phyloP scores from a whole-genome alignment of 139 green algal genomes.

The Picochlorum sp. region DNA sequence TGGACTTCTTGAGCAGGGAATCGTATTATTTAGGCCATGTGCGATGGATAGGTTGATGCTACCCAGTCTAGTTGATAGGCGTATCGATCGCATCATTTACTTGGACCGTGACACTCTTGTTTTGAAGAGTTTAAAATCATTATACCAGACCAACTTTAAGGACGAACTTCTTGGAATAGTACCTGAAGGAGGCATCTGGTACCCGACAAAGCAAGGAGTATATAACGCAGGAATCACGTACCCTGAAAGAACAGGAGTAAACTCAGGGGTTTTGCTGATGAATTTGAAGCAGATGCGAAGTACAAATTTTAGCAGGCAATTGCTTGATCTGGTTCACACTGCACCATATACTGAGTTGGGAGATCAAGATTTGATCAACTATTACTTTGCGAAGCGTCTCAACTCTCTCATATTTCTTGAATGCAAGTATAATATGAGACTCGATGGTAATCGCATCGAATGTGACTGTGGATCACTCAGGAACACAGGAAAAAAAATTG shows the following conservation, averaged over 20 bases:
- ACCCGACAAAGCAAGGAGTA: not conserved
- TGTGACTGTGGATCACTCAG: not conserved
- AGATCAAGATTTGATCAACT: not conserved
- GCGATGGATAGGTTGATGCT: not conserved
- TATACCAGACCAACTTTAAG: not conserved
- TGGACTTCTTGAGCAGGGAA: not conserved
- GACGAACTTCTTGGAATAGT: not conserved
- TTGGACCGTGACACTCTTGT: not conserved
- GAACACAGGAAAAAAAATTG: not conserved
- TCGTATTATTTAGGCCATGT: not conserved
- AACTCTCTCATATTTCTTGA: not conserved
- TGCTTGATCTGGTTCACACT: not conserved
- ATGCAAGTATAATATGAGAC: not conserved
- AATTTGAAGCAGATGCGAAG: not conserved
- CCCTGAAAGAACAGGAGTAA: not conserved
- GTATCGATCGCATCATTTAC: not conserved
- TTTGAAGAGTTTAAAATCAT: not conserved
- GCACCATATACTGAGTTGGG: not conserved
- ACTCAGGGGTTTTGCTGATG: not conserved
- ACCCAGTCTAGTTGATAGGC: not conserved
- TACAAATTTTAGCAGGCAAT: not conserved
- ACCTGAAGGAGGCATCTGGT: not conserved
- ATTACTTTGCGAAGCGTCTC: not conserved
- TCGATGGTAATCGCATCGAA: not conserved
- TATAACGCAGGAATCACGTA: not conserved